Conservation (phyloP, 768 basidiomycete genomes). For the Tricholomella constricta region DNA sequence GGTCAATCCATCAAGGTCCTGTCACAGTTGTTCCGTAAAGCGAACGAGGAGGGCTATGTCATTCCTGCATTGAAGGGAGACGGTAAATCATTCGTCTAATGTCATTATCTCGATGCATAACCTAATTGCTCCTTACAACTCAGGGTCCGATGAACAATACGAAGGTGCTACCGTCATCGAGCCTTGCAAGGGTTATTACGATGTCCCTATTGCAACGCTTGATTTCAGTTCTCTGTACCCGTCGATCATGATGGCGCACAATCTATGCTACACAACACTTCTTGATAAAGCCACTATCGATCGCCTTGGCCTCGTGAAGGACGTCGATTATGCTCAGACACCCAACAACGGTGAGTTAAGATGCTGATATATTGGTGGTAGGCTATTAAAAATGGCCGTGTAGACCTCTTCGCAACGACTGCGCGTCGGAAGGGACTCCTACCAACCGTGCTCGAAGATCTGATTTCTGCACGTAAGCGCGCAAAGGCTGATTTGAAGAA, state of each 20-base stretch:
- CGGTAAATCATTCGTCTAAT: slow-evolving; percentile 45
- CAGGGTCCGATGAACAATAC: slow-evolving; percentile 93
- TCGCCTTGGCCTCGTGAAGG: slow-evolving; percentile 74
- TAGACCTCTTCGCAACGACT: slow-evolving; percentile 84
- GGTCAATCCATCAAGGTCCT: slow-evolving; percentile 99
- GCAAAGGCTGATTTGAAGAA: slow-evolving; percentile 96
- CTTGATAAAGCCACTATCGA: slow-evolving; percentile 80
- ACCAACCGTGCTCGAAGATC: slow-evolving; percentile 90
- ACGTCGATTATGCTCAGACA: slow-evolving; percentile 90
- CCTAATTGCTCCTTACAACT: background rate
- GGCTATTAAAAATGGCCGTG: background rate
- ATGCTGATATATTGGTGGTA: background rate
- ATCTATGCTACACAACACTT: slow-evolving; percentile 97
- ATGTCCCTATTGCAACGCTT: slow-evolving; percentile 93
- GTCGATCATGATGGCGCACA: slow-evolving; percentile 99
- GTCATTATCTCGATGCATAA: background rate
- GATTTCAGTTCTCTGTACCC: slow-evolving; percentile 99
- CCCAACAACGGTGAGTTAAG: slow-evolving; percentile 81
- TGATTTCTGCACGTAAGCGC: slow-evolving; percentile 90
- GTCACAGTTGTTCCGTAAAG: slow-evolving; percentile 92
- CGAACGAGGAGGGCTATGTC: slow-evolving; percentile 88
- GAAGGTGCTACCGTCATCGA: slow-evolving; percentile 99
- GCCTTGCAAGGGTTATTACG: slow-evolving; percentile 94
- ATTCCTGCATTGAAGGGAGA: slow-evolving; percentile 85
- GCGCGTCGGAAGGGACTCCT: slow-evolving; percentile 82